Conservation (phyloP, 2,329 filamentous ascomycete genomes). For the Phaeoacremonium minimum region DNA sequence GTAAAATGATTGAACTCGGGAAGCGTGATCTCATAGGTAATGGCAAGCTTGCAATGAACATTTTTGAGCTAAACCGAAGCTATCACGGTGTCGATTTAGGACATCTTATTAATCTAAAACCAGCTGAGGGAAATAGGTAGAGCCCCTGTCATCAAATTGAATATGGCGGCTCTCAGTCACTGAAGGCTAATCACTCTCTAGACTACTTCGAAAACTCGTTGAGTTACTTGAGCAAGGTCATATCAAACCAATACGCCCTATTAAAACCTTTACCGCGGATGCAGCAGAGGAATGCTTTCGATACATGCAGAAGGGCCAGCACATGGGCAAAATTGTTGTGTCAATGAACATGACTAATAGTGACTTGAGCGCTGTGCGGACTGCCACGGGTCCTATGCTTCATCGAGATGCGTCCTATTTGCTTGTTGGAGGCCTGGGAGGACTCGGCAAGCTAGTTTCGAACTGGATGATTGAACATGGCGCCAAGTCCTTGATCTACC, state of each 20-base stretch:
- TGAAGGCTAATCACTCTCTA: too few species aligned
- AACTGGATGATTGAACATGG: constrained; percentile 1
- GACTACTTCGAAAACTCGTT: not conserved
- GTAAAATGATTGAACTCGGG: constrained; percentile 1
- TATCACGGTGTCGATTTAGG: not conserved
- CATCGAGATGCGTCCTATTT: constrained; percentile 1
- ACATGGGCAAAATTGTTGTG: constrained; percentile 6
- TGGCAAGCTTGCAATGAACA: not conserved
- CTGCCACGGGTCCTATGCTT: not conserved
- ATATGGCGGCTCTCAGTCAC: too few species aligned
- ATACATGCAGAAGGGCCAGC: constrained; percentile 3
- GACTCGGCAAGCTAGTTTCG: not conserved
- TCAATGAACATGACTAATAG: not conserved
- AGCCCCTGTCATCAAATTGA: too few species aligned
- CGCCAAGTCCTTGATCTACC: not conserved
- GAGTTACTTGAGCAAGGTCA: not conserved
- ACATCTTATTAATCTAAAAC: not conserved
- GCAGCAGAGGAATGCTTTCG: constrained; percentile 1
- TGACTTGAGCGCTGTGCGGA: not conserved
- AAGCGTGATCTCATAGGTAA: constrained; percentile 1
- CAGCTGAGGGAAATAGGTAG: not conserved
- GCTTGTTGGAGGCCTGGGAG: constrained; percentile 3
- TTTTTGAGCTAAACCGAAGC: not conserved
- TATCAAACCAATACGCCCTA: not conserved
- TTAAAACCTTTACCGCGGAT: not conserved